phyloP scores from a whole-genome alignment of 345 rosid species.

The Melastoma malabathricum region DNA sequence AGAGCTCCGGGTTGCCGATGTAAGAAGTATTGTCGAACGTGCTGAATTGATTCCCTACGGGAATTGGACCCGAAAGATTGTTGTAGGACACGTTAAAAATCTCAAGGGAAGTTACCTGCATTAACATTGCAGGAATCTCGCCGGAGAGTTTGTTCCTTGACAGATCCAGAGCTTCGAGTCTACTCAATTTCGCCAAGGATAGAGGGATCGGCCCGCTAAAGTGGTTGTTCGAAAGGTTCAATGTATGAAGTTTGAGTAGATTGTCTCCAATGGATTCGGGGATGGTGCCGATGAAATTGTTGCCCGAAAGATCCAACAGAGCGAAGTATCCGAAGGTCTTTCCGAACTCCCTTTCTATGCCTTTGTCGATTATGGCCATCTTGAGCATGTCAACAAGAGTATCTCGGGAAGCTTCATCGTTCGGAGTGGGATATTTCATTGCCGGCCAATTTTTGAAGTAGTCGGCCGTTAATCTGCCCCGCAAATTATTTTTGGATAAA shows the following conservation, averaged over 20 bases:
- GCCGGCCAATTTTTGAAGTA: background rate
- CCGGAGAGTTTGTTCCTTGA: slow-evolving; percentile 6
- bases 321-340: background rate
- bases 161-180: slow-evolving; percentile 9
- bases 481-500: slow-evolving; percentile 4
- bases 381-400: background rate
- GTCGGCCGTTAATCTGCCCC: background rate
- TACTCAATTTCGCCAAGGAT: background rate
- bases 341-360: too few relatives aligned
- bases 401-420: background rate
- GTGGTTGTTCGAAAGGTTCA: slow-evolving; percentile 7
- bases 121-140: slow-evolving; percentile 6
- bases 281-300: background rate
- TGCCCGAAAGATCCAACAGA: slow-evolving; percentile 6
- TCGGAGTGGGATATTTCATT: too few relatives aligned
- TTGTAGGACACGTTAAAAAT: slow-evolving; percentile 6
- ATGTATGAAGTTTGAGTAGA: background rate
- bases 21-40: slow-evolving; percentile 6
- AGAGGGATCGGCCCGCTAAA: too few relatives aligned
- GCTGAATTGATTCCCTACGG: slow-evolving; percentile 7
- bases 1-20: slow-evolving; percentile 2
- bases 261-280: slow-evolving; percentile 2
- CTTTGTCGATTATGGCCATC: slow-evolving; percentile 1
- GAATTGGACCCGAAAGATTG: slow-evolving; percentile 6
- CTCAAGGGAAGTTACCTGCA: slow-evolving; percentile 2